These are phyloP conservation scores for Borovskyia barvae DNA, from an alignment of 208 protist species.

Conservation along the genomic window DNA sequence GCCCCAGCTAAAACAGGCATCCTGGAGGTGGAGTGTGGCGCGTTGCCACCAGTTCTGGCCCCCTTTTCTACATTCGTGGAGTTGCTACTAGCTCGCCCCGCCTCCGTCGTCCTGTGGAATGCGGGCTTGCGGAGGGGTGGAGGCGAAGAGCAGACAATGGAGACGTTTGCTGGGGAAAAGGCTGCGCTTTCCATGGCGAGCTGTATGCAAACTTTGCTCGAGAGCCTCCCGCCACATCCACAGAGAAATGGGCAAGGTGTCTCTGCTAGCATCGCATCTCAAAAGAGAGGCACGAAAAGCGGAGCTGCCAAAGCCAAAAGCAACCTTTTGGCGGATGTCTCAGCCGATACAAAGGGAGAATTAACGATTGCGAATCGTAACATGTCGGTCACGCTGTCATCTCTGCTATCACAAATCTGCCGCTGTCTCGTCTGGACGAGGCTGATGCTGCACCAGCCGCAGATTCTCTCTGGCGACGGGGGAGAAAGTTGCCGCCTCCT, in stretches of 20 bases:
- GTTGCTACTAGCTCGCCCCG: slow-evolving; percentile 3
- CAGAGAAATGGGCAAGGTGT: not conserved
- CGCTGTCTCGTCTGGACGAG: not conserved
- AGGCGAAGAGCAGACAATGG: not conserved
- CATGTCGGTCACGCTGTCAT: too few relatives aligned
- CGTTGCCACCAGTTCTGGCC: not conserved
- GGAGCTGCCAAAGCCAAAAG: slow-evolving; percentile 2
- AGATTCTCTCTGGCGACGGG: not conserved
- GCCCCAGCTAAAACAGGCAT: slow-evolving; percentile 1
- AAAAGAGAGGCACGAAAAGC: not conserved
- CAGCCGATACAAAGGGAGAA: too few relatives aligned
- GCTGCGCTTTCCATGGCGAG: not conserved
- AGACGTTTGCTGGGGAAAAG: not conserved
- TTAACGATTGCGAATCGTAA: too few relatives aligned
- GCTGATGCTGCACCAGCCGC: not conserved
- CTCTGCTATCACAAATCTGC: slow-evolving; percentile 2
- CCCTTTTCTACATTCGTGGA: slow-evolving; percentile 11
- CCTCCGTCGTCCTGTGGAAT: slow-evolving; percentile 1
- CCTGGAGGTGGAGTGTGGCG: not conserved
- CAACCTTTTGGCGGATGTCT: too few relatives aligned
- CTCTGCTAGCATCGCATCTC: not conserved
- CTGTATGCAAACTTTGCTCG: not conserved
- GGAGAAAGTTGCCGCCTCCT: not conserved
- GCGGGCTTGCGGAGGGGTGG: not conserved
- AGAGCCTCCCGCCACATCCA: not conserved